Conservation (phyloP, 331 rosid genomes). For the Arachis monticola region DNA sequence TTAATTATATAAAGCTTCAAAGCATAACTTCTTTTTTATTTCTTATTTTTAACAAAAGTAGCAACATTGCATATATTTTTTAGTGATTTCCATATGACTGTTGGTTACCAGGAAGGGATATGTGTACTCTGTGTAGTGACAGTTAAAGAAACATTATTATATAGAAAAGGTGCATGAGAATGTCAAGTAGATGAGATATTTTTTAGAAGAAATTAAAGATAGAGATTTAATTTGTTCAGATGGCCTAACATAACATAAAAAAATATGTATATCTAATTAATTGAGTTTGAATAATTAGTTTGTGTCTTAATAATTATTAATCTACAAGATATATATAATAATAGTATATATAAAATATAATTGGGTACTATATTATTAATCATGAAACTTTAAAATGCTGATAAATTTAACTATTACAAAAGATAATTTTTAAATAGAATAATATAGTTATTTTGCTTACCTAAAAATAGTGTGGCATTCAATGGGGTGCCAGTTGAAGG, state of each 20-base stretch:
- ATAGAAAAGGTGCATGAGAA: neutral
- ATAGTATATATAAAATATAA: too few species aligned
- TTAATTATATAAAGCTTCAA: too few species aligned
- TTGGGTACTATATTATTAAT: too few species aligned
- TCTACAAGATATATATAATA: too few species aligned
- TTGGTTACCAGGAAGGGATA: neutral
- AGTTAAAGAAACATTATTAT: neutral
- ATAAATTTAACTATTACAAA: too few species aligned
- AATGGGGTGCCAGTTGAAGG: slow-evolving; percentile 90
- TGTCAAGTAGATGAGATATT: neutral
- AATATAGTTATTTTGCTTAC: slow-evolving; percentile 41
- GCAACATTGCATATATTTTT: neutral
- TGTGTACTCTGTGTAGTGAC: neutral
- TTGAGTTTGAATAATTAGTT: neutral
- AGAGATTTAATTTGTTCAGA: neutral
- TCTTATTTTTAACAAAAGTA: neutral
- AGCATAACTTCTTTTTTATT: too few species aligned
- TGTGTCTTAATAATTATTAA: neutral
- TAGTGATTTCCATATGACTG: neutral
- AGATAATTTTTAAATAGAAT: too few species aligned
- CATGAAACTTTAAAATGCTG: too few species aligned
- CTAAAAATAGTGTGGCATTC: slow-evolving; percentile 82
- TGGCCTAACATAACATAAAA: neutral
- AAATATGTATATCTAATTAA: too few species aligned
- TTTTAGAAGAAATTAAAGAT: slow-evolving; percentile 13